Percentiles rank a stretch among this genome's conserved stretches.
Evolutionary conservation across 140 eudicot genomes (phyloP).

Genomic region (Bidens hawaiensis): DNA sequence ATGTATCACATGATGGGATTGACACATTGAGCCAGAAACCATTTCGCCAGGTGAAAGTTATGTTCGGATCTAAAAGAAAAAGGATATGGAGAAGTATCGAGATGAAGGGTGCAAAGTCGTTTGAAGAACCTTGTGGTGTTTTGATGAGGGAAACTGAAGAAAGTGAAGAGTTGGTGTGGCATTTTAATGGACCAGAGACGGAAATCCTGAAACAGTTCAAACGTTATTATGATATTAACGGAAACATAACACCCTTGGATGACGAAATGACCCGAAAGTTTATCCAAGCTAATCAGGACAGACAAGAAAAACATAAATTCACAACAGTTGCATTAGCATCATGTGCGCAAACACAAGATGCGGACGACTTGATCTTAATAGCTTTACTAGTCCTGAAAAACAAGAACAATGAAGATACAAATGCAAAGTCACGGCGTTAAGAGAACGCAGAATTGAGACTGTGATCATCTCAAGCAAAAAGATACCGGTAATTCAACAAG

Average conservation of each 20-base stretch:
- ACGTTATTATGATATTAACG: constrained; percentile 29
- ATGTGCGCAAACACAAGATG: constrained; percentile 3
- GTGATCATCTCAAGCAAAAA: constrained; percentile 33
- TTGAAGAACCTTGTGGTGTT: constrained; percentile 15
- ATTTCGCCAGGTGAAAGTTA: constrained; percentile 23
- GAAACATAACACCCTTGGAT: constrained; percentile 16
- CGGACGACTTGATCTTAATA: constrained; percentile 20
- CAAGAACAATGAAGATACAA: background rate
- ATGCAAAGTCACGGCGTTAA: constrained; percentile 6
- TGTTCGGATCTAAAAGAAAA: constrained; percentile 19
- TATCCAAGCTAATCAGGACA: background rate
- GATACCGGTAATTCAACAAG: constrained; percentile 12
- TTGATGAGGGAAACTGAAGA: background rate
- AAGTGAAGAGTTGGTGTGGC: constrained; percentile 14
- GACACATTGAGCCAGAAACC: constrained; percentile 11
- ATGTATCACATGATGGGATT: constrained; percentile 34
- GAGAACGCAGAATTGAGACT: constrained; percentile 17
- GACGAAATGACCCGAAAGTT: background rate
- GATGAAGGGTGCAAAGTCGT: background rate
- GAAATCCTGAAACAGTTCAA: constrained; percentile 18
- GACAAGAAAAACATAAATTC: constrained; percentile 5
- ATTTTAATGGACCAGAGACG: constrained; percentile 22
- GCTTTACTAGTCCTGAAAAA: constrained; percentile 33
- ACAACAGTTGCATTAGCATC: constrained; percentile 31
- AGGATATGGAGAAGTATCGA: background rate